These are phyloP conservation scores for Talaromyces islandicus DNA, from an alignment of 2,329 filamentous ascomycete species.

Conservation along the genomic window DNA sequence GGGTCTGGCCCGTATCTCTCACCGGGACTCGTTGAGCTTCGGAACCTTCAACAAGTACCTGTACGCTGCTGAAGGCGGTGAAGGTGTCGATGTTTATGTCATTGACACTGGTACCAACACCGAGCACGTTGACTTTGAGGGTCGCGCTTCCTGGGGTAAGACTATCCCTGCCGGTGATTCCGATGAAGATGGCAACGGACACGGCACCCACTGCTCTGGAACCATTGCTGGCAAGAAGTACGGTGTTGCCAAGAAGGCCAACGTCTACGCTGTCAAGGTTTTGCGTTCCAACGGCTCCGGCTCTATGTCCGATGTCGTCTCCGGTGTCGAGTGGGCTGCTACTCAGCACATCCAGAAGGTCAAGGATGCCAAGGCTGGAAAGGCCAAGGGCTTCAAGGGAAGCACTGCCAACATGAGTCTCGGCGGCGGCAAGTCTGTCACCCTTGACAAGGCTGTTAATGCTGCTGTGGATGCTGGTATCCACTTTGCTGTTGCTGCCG, in stretches of 20 bases:
- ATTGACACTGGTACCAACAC: slow-evolving; percentile 96
- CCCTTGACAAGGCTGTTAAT: slow-evolving; percentile 88
- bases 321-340: slow-evolving; percentile 94
- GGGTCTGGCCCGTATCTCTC: slow-evolving; percentile 96
- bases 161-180: slow-evolving; percentile 81
- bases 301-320: slow-evolving; percentile 97
- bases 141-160: slow-evolving; percentile 92
- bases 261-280: slow-evolving; percentile 96
- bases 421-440: slow-evolving; percentile 90
- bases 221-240: slow-evolving; percentile 98
- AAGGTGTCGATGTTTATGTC: slow-evolving; percentile 97
- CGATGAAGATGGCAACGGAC: slow-evolving; percentile 92
- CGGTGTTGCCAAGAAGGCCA: slow-evolving; percentile 98
- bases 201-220: slow-evolving; percentile 98
- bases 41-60: slow-evolving; percentile 98
- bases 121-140: slow-evolving; percentile 95
- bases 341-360: slow-evolving; percentile 70
- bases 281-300: slow-evolving; percentile 95
- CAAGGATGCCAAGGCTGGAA: slow-evolving; percentile 73
- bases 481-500: slow-evolving; percentile 96
- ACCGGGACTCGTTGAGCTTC: slow-evolving; percentile 81
- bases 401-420: slow-evolving; percentile 99
- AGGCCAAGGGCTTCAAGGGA: slow-evolving; percentile 97
- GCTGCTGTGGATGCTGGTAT: slow-evolving; percentile 86
- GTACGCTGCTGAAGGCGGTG: slow-evolving; percentile 80